These are phyloP conservation scores for Candida coquimbonensis DNA, from an alignment of 805 yeast species.

Conservation along the genomic window DNA sequence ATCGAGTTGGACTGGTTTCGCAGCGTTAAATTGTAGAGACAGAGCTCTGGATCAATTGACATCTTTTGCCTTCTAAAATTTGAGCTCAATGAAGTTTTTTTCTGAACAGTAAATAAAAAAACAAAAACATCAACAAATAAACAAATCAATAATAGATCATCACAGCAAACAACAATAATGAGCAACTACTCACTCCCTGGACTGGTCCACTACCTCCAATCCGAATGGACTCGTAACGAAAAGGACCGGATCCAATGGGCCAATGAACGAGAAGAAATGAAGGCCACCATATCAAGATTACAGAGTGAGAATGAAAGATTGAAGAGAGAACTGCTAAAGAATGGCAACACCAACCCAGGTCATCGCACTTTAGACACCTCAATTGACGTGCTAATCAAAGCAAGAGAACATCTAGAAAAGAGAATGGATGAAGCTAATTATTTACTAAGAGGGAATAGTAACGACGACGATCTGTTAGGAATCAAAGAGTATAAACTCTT, in stretches of 20 bases:
- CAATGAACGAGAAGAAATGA: slow-evolving; percentile 55
- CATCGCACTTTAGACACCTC: background rate
- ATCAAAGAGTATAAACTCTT: slow-evolving; percentile 1
- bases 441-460: slow-evolving; percentile 17
- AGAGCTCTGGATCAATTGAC: slow-evolving; percentile 23
- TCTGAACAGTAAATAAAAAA: background rate
- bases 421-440: slow-evolving; percentile 24
- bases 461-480: background rate
- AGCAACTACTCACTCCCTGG: slow-evolving; percentile 29
- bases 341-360: background rate
- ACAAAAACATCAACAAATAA: background rate
- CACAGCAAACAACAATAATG: background rate
- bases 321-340: slow-evolving; percentile 7
- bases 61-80: background rate
- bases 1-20: slow-evolving; percentile 48
- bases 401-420: slow-evolving; percentile 21
- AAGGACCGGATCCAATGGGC: slow-evolving; percentile 55
- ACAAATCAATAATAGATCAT: no score
- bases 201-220: slow-evolving; percentile 56
- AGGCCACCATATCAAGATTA: slow-evolving; percentile 39
- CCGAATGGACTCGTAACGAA: slow-evolving; percentile 56
- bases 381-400: slow-evolving; percentile 15
- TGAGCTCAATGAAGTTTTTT: background rate
- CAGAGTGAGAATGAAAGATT: slow-evolving; percentile 46
- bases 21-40: slow-evolving; percentile 67